Base-by-base conservation (phyloP, 176 grass and related monocot genomes). In the Zea luxurians region DNA sequence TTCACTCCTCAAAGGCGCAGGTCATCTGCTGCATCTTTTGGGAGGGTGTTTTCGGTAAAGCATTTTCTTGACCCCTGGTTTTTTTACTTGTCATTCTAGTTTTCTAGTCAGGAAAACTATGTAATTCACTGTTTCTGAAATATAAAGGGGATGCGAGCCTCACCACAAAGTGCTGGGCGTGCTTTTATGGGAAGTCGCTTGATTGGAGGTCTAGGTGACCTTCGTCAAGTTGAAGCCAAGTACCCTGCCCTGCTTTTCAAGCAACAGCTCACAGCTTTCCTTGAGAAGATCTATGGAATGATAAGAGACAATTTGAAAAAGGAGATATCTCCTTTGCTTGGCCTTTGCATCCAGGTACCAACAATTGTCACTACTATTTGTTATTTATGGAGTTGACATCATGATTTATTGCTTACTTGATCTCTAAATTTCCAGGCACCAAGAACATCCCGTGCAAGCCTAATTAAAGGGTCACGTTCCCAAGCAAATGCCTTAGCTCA, bases 161-260 rank as follows among this genome's bases (percentile, higher is more conserved):
- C 96, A 41, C 90, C 96, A 80, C 92, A 99, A 83, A 96, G 83
- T 86, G 80, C 61, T 70, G 86, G 88, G 3, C 88, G 88, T 74
- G 79, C 90, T 89, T 93, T 96, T 79, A 52, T 93, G 62, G 88
- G 88, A 80, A 89, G 90, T 49, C 89, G 86, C 35, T 81, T 94
- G 77, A 78, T 91, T 84, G 88, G 83, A 84, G 88, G 88, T 18
- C 81, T 89, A 79, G 89, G 80, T 86, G 92, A 94, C 69, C 89
- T 94, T 83, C 86, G 82, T 73, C 96, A 99, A 89, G 96, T 99
- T 74, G 96, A 99, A 81, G 96, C 96, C 70, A 99, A 96, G 77
- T 99, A 99, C 95, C 96, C 96, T 79, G 96, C 96, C 62, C 82
- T 99, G 77, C 92, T 99, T 87, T 99, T 99, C 86, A 99, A 99